Base-by-base conservation (phyloP, 192 early-diverging fungal genomes). In the Lobosporangium transversale region DNA sequence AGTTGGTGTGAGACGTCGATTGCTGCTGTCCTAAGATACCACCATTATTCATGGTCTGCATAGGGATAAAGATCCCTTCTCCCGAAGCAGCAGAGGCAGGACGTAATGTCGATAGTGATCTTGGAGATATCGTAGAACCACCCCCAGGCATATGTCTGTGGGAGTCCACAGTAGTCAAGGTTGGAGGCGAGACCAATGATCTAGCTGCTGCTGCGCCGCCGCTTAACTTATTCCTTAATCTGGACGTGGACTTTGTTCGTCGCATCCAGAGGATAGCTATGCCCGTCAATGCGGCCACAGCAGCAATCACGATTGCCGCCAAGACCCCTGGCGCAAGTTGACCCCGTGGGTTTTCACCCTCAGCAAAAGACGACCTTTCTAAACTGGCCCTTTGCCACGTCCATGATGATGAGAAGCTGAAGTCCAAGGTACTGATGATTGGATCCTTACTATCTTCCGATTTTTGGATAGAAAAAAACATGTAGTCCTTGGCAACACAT, bases 391-490 rank as follows among this genome's bases (percentile, higher is more conserved):
- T 1, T 43, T 45, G 56, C 56, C 56, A 58, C 2, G 23, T 58
- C 37, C 40, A 58, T 1, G 56, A 14, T 5, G 21, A 45, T 1
- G 56, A 45, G 26, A 20, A 12, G 26, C 56, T 44, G 5, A 58
- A 50, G 23, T 40, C 24, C 23, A 62, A 35, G 2, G 20, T 40
- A 32, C 2, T 49, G 24, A 42, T 37, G 27, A n/a, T n/a, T 20
- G 35, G 53, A 9, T 7, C n/a, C 3, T 30, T 8, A 12, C 3
- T 27, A 5, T 14, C 20, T 3, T 15, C 23, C 20, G 37, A 40
- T 40, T 40, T 40, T 40, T 40, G 18, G 26, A 66, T 37, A 9
- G 63, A 43, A 18, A 49, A 66, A 10, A 57, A 53, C n/a, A 29
- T 57, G 17, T 53, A 18, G 30, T 26, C 31, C 21, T 10, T 35